A percentile compares a stretch with the other conserved stretches of the same genome.
Conservation (phyloP, 169 alveolate genomes). For the Cryptosporidium sp. region DNA sequence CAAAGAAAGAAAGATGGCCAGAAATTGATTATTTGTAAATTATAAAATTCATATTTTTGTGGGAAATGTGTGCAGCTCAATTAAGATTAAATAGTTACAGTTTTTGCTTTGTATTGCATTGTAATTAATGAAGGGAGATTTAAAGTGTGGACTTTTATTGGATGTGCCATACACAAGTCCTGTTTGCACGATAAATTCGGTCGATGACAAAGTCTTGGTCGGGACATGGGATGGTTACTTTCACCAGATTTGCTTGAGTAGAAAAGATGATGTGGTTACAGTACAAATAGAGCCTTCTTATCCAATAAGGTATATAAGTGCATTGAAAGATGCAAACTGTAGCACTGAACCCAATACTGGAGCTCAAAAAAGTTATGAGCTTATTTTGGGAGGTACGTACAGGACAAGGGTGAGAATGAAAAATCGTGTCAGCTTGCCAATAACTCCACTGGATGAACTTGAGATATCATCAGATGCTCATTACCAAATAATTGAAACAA, state of each 20-base stretch:
- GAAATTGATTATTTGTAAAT: background rate
- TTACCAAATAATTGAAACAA: conserved; percentile 37
- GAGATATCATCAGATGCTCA: conserved; percentile 14
- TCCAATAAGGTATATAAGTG: conserved; percentile 60
- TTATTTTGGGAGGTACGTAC: conserved; percentile 28
- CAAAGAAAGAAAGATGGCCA: conserved; percentile 3
- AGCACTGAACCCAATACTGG: background rate
- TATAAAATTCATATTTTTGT: background rate
- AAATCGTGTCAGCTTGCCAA: background rate
- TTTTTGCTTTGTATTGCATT: background rate
- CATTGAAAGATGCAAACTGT: background rate
- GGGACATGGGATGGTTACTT: conserved; percentile 71
- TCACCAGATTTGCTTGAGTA: background rate
- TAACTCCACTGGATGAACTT: conserved; percentile 21
- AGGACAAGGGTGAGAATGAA: background rate
- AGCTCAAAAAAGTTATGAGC: conserved; percentile 9
- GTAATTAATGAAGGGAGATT: background rate
- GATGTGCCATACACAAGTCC: conserved; percentile 52
- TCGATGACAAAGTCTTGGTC: conserved; percentile 1
- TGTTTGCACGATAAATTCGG: conserved; percentile 26
- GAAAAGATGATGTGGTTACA: background rate
- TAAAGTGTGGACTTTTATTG: conserved; percentile 1
- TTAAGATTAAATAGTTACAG: background rate
- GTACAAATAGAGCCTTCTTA: conserved; percentile 28
- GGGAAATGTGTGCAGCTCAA: background rate